Percentiles rank a stretch among this genome's conserved stretches.
These are phyloP conservation scores for Spergularia bocconei DNA, from an alignment of 148 eudicot genomes.

Conservation along the genomic window DNA sequence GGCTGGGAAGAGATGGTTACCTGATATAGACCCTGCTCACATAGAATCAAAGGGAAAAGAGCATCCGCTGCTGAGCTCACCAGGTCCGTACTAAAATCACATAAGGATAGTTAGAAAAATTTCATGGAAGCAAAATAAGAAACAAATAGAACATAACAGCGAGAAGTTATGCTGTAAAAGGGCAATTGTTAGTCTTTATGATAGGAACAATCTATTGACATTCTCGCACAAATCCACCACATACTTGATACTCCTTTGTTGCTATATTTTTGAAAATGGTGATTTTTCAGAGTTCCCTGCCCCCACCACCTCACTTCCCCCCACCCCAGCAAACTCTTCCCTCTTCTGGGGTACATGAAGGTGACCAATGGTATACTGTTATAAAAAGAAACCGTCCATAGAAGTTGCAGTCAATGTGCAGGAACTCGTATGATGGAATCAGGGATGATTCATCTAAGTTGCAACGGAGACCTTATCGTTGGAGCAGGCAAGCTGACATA, in stretches of 20 bases:
- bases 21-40: constrained; percentile 87
- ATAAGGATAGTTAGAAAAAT: constrained; percentile 1
- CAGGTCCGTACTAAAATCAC: constrained; percentile 64
- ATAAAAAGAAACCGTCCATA: too few relatives aligned
- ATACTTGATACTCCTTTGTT: neutral
- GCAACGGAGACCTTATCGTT: neutral
- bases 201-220: neutral
- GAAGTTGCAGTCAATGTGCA: neutral
- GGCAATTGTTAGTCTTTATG: neutral
- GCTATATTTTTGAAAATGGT: neutral
- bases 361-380: neutral
- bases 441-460: neutral
- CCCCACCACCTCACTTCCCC: neutral
- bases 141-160: neutral
- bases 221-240: neutral
- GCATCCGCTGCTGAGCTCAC: constrained; percentile 95
- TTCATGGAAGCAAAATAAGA: neutral
- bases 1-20: constrained; percentile 31
- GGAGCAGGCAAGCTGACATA: too few relatives aligned
- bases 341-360: neutral
- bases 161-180: neutral
- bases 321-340: neutral
- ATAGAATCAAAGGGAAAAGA: constrained; percentile 82
- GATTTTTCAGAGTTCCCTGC: neutral
- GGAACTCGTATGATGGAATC: neutral